Conservation (phyloP, 176 grass and related monocot genomes). For the Avena atlantica region DNA sequence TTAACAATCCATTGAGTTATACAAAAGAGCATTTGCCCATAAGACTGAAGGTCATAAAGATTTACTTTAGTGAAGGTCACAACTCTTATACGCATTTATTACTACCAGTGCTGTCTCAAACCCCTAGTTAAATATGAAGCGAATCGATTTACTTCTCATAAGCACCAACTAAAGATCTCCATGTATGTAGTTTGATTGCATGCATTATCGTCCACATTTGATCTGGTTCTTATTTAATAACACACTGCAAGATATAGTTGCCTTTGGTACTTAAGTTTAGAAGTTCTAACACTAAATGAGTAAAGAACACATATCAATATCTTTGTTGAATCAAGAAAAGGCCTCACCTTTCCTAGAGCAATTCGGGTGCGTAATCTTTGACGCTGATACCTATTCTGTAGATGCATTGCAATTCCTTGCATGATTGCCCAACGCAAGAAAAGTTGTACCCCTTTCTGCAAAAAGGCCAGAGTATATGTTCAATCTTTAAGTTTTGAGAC, state of each 20-base stretch:
- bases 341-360: constrained; percentile 91
- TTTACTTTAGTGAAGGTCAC: neutral
- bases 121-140: constrained; percentile 12
- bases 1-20: neutral
- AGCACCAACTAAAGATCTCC: constrained; percentile 20
- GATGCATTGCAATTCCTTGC: constrained; percentile 99
- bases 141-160: neutral
- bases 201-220: neutral
- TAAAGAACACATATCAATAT: neutral
- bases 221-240: too few species aligned
- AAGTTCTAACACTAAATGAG: neutral
- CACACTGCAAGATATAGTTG: neutral
- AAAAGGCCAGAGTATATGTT: constrained; percentile 25
- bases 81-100: neutral
- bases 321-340: constrained; percentile 18
- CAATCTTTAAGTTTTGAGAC: constrained; percentile 1
- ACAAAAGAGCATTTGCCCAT: neutral
- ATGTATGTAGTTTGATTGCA: neutral
- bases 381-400: constrained; percentile 97
- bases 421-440: constrained; percentile 95
- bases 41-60: neutral
- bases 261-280: neutral
- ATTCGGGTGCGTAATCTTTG: constrained; percentile 98
- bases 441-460: constrained; percentile 89
- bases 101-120: neutral